Conservation (phyloP, 129 eudicot species). For the Centrapalus pauciflorus region DNA sequence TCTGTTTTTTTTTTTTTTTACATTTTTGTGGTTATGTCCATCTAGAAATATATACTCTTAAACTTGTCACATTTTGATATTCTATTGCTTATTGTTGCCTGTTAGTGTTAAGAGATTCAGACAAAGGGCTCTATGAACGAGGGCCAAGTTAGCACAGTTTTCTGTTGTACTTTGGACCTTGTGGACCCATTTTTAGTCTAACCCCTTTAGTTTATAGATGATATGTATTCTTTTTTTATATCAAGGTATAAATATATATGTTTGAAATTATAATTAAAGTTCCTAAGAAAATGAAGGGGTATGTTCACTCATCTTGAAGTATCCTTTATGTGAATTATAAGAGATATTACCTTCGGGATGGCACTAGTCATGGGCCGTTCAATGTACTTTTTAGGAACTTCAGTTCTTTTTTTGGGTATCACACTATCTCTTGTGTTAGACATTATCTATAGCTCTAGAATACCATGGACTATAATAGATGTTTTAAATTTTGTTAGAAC, state of each 20-base stretch:
- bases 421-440: conserved; percentile 12
- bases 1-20: neutral
- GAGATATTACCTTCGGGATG: neutral
- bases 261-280: neutral
- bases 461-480: conserved; percentile 1
- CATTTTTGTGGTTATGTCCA: neutral
- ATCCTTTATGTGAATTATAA: neutral
- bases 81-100: conserved; percentile 3
- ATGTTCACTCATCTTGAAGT: conserved; percentile 5
- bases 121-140: neutral
- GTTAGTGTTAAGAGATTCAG: neutral
- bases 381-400: neutral
- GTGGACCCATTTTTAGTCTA: neutral
- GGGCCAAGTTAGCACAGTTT: conserved; percentile 5
- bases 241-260: neutral
- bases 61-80: neutral
- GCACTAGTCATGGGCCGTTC: conserved; percentile 1
- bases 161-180: neutral
- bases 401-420: neutral
- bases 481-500: conserved; percentile 7
- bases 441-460: conserved; percentile 2
- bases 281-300: neutral
- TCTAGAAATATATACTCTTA: conserved; percentile 3
- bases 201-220: neutral
- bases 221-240: neutral